A percentile compares a stretch with the other conserved stretches of the same genome.
Evolutionary conservation across 73 alveolate species (phyloP).

Genomic region (Strombidium stylifer): DNA sequence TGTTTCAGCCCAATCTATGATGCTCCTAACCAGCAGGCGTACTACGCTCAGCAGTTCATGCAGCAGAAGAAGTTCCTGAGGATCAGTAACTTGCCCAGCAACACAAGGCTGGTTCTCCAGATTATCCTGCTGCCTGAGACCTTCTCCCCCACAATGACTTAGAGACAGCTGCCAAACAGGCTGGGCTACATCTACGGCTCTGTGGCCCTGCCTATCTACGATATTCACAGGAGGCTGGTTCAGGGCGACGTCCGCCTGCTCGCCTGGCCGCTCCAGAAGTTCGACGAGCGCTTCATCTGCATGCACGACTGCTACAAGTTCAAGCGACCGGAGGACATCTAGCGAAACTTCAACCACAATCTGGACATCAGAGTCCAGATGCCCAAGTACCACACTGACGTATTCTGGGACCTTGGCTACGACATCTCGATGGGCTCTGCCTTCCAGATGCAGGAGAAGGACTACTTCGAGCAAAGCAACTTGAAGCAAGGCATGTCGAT

Average conservation of each 20-base stretch:
- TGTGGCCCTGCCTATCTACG: slow-evolving; percentile 33
- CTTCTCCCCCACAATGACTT: not conserved
- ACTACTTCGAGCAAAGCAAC: not conserved
- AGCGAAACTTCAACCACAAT: not conserved
- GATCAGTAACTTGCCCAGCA: slow-evolving; percentile 13
- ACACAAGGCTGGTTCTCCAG: slow-evolving; percentile 24
- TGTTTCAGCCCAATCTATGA: not conserved
- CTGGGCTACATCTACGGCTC: slow-evolving; percentile 34
- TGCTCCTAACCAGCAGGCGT: too few relatives aligned
- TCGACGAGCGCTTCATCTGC: too few relatives aligned
- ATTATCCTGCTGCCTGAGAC: slow-evolving; percentile 5
- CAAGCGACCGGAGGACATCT: not conserved
- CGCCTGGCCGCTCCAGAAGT: slow-evolving; percentile 44
- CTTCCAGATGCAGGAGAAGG: not conserved
- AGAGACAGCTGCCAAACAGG: not conserved
- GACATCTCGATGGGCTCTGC: slow-evolving; percentile 15
- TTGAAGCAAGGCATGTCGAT: not conserved
- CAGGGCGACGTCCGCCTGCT: not conserved
- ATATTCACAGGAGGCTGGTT: slow-evolving; percentile 2
- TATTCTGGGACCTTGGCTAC: too few relatives aligned
- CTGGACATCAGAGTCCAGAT: not conserved
- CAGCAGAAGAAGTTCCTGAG: not conserved
- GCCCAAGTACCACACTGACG: not conserved
- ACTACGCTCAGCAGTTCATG: too few relatives aligned
- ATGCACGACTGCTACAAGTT: not conserved